These are phyloP conservation scores for Malbranchea cinnamomea DNA, from an alignment of 2,329 filamentous ascomycete genomes.

Conservation along the genomic window DNA sequence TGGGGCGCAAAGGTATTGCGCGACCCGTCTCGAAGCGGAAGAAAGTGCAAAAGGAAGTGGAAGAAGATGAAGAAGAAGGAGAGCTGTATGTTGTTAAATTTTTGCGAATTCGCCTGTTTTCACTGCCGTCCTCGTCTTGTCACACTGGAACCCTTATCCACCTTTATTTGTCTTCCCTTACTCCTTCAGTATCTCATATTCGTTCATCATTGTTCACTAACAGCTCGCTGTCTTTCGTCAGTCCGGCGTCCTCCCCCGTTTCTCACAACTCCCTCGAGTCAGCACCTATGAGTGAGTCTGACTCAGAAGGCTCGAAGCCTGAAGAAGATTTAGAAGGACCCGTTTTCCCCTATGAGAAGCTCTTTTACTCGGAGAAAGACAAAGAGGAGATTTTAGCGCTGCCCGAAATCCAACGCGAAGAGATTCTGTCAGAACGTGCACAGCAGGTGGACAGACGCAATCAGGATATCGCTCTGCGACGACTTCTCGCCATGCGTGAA, in stretches of 20 bases:
- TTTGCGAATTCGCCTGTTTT: slow-evolving; percentile 9
- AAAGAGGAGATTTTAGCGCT: slow-evolving; percentile 68
- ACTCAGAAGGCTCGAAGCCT: slow-evolving; percentile 46
- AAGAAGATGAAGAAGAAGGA: slow-evolving; percentile 59
- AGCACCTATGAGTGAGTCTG: slow-evolving; percentile 79
- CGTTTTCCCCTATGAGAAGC: slow-evolving; percentile 72
- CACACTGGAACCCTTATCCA: slow-evolving; percentile 4
- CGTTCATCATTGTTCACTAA: not conserved
- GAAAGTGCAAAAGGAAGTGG: slow-evolving; percentile 39
- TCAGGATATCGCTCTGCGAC: slow-evolving; percentile 68
- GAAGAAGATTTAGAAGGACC: slow-evolving; percentile 31
- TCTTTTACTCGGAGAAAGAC: slow-evolving; percentile 59
- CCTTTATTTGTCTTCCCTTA: slow-evolving; percentile 1
- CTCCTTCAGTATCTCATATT: slow-evolving; percentile 5
- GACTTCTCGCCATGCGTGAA: slow-evolving; percentile 56
- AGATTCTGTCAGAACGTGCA: slow-evolving; percentile 74
- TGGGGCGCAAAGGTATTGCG: slow-evolving; percentile 33
- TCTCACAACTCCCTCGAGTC: slow-evolving; percentile 65
- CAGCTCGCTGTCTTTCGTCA: slow-evolving; percentile 20
- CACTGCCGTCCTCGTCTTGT: slow-evolving; percentile 7
- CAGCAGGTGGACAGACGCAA: slow-evolving; percentile 67
- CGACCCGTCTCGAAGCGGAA: slow-evolving; percentile 23
- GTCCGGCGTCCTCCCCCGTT: slow-evolving; percentile 49
- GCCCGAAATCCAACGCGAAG: slow-evolving; percentile 82
- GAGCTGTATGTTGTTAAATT: slow-evolving; percentile 54